Conservation (phyloP, 805 yeast genomes). For the Candida sakaeoensis region DNA sequence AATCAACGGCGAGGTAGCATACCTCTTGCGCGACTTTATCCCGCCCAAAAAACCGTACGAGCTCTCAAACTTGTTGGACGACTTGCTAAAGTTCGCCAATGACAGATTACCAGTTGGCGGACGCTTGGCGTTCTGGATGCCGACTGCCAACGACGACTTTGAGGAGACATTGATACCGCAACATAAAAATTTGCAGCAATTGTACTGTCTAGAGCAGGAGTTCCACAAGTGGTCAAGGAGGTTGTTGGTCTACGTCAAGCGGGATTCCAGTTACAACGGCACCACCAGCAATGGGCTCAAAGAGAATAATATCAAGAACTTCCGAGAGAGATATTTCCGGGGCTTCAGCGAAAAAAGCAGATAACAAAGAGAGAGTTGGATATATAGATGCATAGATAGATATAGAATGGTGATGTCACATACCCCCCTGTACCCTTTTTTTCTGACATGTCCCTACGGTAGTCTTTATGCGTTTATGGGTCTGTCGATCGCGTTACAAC, state of each 20-base stretch:
- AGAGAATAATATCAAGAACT: slow-evolving; percentile 46
- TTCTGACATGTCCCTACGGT: too few species aligned
- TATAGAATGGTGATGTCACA: too few species aligned
- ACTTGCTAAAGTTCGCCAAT: slow-evolving; percentile 70
- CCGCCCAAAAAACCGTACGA: slow-evolving; percentile 92
- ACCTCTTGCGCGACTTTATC: slow-evolving; percentile 73
- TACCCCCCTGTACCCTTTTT: too few species aligned
- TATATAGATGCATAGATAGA: too few species aligned
- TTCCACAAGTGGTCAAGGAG: slow-evolving; percentile 94
- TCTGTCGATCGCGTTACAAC: background rate
- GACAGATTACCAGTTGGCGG: slow-evolving; percentile 70
- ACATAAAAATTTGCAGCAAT: slow-evolving; percentile 67
- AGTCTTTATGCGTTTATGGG: slow-evolving; percentile 2
- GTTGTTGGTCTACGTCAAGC: slow-evolving; percentile 72
- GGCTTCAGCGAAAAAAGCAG: slow-evolving; percentile 50
- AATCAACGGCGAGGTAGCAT: slow-evolving; percentile 80
- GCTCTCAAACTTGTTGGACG: slow-evolving; percentile 71
- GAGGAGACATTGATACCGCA: slow-evolving; percentile 69
- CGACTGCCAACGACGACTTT: slow-evolving; percentile 86
- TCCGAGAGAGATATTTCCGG: slow-evolving; percentile 73
- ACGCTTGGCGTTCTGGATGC: slow-evolving; percentile 95
- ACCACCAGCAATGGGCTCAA: slow-evolving; percentile 42
- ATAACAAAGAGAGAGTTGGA: too few species aligned
- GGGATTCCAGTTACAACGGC: slow-evolving; percentile 49
- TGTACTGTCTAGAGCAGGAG: slow-evolving; percentile 76